Conservation (phyloP, 192 early-diverging fungal genomes). For the Neocallimastix lanati region DNA sequence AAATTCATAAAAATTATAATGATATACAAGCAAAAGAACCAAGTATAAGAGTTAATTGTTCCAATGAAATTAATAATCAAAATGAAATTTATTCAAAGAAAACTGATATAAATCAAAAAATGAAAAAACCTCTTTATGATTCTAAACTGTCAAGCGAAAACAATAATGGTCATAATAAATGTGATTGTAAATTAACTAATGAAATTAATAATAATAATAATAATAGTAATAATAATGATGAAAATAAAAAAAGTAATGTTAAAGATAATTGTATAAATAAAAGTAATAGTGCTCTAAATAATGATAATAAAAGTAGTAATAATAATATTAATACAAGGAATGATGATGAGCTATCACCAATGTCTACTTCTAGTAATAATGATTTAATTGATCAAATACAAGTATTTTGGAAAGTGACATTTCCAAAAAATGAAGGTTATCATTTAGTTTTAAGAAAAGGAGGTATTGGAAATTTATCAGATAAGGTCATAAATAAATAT, state of each 20-base stretch:
- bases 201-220: too few species aligned
- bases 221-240: background rate
- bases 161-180: background rate
- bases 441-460: background rate
- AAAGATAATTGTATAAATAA: too few species aligned
- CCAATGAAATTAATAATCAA: background rate
- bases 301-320: background rate
- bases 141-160: background rate
- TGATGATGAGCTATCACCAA: background rate
- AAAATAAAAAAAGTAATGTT: too few species aligned
- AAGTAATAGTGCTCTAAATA: background rate
- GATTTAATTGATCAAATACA: background rate
- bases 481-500: background rate
- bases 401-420: background rate
- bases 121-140: too few species aligned
- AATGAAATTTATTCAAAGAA: too few species aligned
- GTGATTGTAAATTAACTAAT: too few species aligned
- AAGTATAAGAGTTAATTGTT: background rate
- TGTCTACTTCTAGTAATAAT: background rate
- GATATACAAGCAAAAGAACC: background rate
- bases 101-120: too few species aligned
- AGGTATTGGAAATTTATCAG: background rate
- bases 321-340: background rate
- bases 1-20: background rate
- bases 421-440: background rate